Conservation (phyloP, 208 protist genomes). For the Trypanosoma brucei region DNA sequence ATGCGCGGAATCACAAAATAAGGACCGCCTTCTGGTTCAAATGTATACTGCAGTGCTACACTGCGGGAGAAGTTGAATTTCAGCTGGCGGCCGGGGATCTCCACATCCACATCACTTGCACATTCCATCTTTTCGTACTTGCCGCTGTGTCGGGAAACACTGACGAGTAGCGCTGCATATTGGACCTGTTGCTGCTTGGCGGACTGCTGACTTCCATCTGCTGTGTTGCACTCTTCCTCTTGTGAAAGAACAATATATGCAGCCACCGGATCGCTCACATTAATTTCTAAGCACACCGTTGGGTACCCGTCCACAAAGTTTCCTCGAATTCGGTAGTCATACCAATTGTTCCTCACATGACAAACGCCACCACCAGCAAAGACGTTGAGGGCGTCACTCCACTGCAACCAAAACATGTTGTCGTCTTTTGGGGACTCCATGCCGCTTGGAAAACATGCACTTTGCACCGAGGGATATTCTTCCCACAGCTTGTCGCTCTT, state of each 20-base stretch:
- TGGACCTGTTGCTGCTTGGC: constrained; percentile 2
- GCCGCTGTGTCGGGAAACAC: constrained; percentile 48
- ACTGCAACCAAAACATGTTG: constrained; percentile 82
- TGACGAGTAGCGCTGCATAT: constrained; percentile 63
- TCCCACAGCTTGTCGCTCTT: constrained; percentile 62
- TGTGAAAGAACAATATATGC: constrained; percentile 66
- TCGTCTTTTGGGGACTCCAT: constrained; percentile 35
- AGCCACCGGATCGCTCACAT: constrained; percentile 45
- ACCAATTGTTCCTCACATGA: constrained; percentile 59
- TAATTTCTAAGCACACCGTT: constrained; percentile 58
- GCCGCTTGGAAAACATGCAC: constrained; percentile 40
- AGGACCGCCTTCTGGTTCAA: constrained; percentile 60
- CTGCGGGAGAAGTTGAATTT: constrained; percentile 79
- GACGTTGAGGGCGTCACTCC: constrained; percentile 48
- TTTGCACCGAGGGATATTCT: constrained; percentile 52
- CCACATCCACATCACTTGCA: constrained; percentile 65
- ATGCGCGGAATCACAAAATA: constrained; percentile 76
- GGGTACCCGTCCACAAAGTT: constrained; percentile 55
- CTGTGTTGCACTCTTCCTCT: constrained; percentile 61
- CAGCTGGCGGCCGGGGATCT: constrained; percentile 60
- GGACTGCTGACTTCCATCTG: not conserved
- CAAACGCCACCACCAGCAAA: constrained; percentile 73
- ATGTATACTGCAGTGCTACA: constrained; percentile 62
- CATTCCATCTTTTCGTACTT: constrained; percentile 64
- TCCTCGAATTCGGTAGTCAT: constrained; percentile 73